Evolutionary conservation across 345 rosid genomes (phyloP).

Genomic region (Punica granatum): DNA sequence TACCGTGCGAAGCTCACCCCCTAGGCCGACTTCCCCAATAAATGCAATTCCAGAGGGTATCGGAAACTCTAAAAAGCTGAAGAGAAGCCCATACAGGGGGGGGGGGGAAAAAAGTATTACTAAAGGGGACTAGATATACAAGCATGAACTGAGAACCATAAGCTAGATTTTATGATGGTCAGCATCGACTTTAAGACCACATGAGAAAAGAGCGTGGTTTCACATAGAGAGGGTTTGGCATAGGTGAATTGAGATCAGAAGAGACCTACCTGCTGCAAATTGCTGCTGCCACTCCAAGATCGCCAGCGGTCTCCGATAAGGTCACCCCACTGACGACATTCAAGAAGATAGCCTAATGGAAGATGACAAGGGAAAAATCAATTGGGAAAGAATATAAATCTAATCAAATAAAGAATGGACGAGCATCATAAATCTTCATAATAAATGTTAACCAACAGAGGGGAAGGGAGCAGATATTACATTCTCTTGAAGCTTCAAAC

Average conservation of each 20-base stretch:
- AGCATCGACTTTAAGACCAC: background rate
- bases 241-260: background rate
- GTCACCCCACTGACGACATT: slow-evolving; percentile 80
- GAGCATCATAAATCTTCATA: background rate
- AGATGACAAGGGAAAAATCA: background rate
- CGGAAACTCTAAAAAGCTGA: slow-evolving; percentile 90
- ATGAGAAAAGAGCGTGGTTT: background rate
- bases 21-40: slow-evolving; percentile 83
- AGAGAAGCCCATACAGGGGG: background rate
- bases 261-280: slow-evolving; percentile 77
- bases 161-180: too few species aligned
- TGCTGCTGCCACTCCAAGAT: slow-evolving; percentile 92
- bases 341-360: slow-evolving; percentile 53
- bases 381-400: background rate
- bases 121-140: background rate
- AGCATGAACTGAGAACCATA: too few species aligned
- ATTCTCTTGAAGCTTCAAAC: slow-evolving; percentile 77
- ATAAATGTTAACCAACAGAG: background rate
- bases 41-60: slow-evolving; percentile 73
- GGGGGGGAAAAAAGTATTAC: background rate
- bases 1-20: slow-evolving; percentile 81
- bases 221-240: background rate
- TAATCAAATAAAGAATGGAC: background rate
- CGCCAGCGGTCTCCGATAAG: slow-evolving; percentile 82
- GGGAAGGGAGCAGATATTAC: slow-evolving; percentile 24